These are phyloP conservation scores for Porosira glacialis DNA, from an alignment of 352 stramenopile genomes.

Conservation along the genomic window DNA sequence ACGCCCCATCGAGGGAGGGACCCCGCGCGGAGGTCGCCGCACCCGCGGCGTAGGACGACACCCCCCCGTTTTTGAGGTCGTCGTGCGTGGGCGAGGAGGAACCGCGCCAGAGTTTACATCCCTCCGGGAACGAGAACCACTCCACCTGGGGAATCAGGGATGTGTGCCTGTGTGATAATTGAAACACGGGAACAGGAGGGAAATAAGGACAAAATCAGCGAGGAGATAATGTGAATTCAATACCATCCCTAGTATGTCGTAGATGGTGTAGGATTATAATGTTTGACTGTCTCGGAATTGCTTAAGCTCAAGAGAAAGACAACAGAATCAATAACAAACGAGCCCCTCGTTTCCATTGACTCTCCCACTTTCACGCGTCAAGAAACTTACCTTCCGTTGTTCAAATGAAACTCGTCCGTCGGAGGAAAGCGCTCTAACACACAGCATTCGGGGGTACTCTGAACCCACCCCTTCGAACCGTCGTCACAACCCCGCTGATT, in stretches of 20 bases:
- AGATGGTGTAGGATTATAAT: no score
- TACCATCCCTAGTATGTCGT: no score
- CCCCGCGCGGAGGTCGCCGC: not conserved
- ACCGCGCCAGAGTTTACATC: conserved; percentile 68
- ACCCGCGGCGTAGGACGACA: conserved; percentile 30
- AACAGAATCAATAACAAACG: no score
- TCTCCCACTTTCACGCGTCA: no score
- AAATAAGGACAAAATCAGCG: no score
- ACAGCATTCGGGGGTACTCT: conserved; percentile 69
- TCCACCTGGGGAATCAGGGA: conserved; percentile 69
- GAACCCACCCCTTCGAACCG: conserved; percentile 72
- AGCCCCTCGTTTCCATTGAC: no score
- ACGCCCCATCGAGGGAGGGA: conserved; percentile 20
- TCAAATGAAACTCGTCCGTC: conserved; percentile 69
- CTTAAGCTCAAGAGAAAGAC: no score
- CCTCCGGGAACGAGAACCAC: conserved; percentile 80
- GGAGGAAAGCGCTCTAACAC: conserved; percentile 77
- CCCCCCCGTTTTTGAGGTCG: conserved; percentile 66
- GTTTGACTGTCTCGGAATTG: no score
- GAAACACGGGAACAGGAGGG: no score
- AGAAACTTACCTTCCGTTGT: conserved; percentile 51
- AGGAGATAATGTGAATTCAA: no score
- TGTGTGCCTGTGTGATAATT: no score
- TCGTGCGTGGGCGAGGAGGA: conserved; percentile 47
- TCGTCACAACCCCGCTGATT: conserved; percentile 69